Evolutionary conservation across 805 yeast species (phyloP).

Genomic region (Metschnikowia gelsemii): DNA sequence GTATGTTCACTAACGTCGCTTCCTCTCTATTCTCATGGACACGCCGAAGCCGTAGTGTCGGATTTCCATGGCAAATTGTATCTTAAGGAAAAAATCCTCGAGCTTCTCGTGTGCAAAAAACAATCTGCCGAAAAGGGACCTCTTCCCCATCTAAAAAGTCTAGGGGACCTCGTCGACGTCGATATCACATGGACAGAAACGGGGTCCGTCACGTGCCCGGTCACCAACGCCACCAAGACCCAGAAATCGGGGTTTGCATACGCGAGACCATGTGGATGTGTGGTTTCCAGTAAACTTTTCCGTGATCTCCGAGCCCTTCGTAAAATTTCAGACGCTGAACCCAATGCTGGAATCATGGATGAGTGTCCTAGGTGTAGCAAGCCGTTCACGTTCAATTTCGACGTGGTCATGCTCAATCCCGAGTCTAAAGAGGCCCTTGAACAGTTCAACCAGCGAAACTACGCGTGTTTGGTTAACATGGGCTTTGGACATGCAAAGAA

Average conservation of each 20-base stretch:
- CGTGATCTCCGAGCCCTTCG: conserved; percentile 19
- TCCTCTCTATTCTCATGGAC: conserved; percentile 33
- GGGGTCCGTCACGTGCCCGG: conserved; percentile 31
- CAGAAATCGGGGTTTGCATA: conserved; percentile 25
- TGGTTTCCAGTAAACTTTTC: conserved; percentile 28
- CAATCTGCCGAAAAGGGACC: not conserved
- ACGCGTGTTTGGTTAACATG: conserved; percentile 12
- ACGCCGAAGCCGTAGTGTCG: conserved; percentile 51
- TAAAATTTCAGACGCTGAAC: conserved; percentile 8
- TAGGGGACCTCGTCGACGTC: conserved; percentile 18
- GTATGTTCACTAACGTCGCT: conserved; percentile 50
- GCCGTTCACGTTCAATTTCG: conserved; percentile 25
- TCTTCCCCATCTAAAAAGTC: conserved; percentile 13
- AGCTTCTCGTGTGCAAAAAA: conserved; percentile 47
- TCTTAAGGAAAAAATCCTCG: conserved; percentile 62
- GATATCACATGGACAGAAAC: conserved; percentile 13
- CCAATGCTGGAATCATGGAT: conserved; percentile 14
- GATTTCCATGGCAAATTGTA: conserved; percentile 68
- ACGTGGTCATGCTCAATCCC: conserved; percentile 36
- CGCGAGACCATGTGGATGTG: conserved; percentile 42
- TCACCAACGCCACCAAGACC: conserved; percentile 24
- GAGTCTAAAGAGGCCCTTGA: conserved; percentile 11
- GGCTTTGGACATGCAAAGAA: conserved; percentile 29
- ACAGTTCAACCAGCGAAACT: conserved; percentile 18
- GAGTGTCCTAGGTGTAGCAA: conserved; percentile 35